Evolutionary conservation across 2,329 filamentous ascomycete species (phyloP), one percentile per base, ranked within the genome.

Genomic region (Aphanoascus verrucosus): DNA sequence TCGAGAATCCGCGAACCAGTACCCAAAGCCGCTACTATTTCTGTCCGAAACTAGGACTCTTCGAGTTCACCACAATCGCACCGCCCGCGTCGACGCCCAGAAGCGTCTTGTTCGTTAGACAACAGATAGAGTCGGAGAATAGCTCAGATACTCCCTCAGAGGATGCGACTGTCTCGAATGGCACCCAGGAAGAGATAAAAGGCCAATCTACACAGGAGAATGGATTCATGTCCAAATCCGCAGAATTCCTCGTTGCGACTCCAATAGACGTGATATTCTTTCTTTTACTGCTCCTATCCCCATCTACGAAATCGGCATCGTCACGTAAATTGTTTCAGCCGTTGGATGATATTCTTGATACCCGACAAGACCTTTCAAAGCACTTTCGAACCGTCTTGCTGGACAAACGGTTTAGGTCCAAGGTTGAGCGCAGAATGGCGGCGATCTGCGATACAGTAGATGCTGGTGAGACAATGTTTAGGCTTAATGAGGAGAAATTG

Each of bases 261-360:
- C 80, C 82, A 1, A 75, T 95, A 52, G 93, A 98, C 67, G 79
- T 87, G 4, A 65, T 96, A 2, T 97, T 97, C 71, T 74, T 97
- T 49, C 65, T 94, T 2, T 73, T 97, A 1, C 86, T 91, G 0
- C 78, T 83, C 3, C 76, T 97, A 1, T 71, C 74, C 1, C 68
- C 79, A 34, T 66, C 68, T 1, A 60, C 71, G 11, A 73, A 74
- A 44, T 62, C 66, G 9, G 72, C 73, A 20, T 72, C 51, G 70
- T 71, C 55, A 72, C 74, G 62, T 57, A 6, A 60, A 46, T 64
- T 72, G 8, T 76, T 75, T 60, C 73, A 76, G 56, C 71, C 74
- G 5, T 58, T 75, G 11, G 74, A 77, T 55, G 74, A 77, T 59
- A 69, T 76, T 41, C 65, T 76, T 44, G 74, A 77, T 56, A 68